A percentile compares a stretch with the other conserved stretches of the same genome.
Conservation (phyloP, 1,284 basidiomycete species). For the Malassezia dermatis region DNA sequence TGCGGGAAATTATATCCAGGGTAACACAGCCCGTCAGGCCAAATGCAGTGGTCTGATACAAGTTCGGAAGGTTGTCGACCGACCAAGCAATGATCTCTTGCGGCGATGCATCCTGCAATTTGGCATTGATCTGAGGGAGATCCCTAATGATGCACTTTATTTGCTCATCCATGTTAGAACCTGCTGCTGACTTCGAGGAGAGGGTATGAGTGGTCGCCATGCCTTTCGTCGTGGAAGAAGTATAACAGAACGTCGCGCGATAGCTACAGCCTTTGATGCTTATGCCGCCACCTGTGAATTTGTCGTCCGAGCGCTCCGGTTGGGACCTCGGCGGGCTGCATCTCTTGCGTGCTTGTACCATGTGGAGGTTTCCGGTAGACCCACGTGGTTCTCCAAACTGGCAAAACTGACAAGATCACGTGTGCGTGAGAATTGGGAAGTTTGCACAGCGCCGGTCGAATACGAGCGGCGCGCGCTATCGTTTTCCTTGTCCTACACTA, state of each 20-base stretch:
- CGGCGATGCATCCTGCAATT: constrained; percentile 37
- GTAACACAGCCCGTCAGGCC: constrained; percentile 47
- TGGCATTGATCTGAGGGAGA: constrained; percentile 38
- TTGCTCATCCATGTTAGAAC: constrained; percentile 5
- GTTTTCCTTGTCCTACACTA: constrained; percentile 18
- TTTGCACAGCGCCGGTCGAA: constrained; percentile 1
- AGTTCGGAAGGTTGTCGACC: constrained; percentile 43
- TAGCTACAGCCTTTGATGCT: background rate
- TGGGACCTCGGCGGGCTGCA: background rate
- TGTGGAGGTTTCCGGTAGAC: background rate
- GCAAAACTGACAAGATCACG: constrained; percentile 16
- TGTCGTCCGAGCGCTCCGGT: constrained; percentile 1
- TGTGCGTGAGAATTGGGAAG: constrained; percentile 17
- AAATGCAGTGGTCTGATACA: constrained; percentile 47
- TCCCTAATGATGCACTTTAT: constrained; percentile 16
- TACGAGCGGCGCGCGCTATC: background rate
- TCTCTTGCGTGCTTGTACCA: constrained; percentile 11
- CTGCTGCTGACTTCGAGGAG: background rate
- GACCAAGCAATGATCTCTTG: constrained; percentile 43
- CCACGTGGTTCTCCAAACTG: background rate
- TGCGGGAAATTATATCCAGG: constrained; percentile 39
- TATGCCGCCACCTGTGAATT: background rate
- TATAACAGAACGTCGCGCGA: background rate
- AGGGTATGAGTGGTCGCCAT: background rate
- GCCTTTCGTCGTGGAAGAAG: background rate